phyloP scores from a whole-genome alignment of 1,284 basidiomycete genomes.

The Apiotrichum montevideense region DNA sequence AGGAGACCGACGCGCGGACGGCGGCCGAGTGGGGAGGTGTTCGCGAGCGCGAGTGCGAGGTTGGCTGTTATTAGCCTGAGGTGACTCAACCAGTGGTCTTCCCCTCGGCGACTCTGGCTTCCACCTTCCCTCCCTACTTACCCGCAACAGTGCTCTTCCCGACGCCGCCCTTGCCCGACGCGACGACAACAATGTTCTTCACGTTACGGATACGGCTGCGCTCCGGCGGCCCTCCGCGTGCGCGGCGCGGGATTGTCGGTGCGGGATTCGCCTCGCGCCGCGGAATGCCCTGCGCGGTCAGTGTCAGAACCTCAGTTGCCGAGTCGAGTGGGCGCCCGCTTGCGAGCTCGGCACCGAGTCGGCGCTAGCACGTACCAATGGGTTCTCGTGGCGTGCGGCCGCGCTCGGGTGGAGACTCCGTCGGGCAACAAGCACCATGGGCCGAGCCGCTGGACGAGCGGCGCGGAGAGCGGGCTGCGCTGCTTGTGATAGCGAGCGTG shows the following conservation, averaged over 20 bases:
- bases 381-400: constrained; percentile 26
- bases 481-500: too few relatives aligned
- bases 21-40: constrained; percentile 44
- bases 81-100: neutral
- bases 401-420: neutral
- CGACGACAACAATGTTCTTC: constrained; percentile 68
- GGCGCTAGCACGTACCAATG: constrained; percentile 3
- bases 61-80: constrained; percentile 55
- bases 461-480: neutral
- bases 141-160: constrained; percentile 93
- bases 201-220: constrained; percentile 52
- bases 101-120: too few relatives aligned
- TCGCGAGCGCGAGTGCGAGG: constrained; percentile 54
- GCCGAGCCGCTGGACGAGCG: constrained; percentile 23
- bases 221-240: constrained; percentile 44
- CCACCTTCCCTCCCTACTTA: constrained; percentile 32
- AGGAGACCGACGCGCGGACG: constrained; percentile 69
- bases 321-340: neutral
- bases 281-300: constrained; percentile 38
- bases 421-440: constrained; percentile 2
- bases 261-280: constrained; percentile 39
- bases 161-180: constrained; percentile 93
- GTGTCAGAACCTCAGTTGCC: neutral
- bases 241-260: constrained; percentile 42
- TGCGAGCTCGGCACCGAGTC: too few relatives aligned